Conservation (phyloP, 768 basidiomycete species). For the Suillus decipiens region DNA sequence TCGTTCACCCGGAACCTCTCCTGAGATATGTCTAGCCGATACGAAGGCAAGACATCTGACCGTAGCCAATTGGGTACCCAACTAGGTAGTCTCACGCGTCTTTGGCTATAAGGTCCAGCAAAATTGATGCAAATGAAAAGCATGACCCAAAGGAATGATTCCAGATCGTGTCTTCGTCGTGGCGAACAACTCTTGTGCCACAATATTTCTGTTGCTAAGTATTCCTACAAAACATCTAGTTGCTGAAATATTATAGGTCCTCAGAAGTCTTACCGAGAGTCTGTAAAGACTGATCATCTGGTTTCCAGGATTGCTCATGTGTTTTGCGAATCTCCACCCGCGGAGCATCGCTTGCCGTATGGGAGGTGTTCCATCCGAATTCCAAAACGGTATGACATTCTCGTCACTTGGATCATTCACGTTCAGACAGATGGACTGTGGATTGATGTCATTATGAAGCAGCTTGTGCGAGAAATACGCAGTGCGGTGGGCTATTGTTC, state of each 20-base stretch:
- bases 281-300: background rate
- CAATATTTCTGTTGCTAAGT: background rate
- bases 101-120: background rate
- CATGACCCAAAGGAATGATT: constrained; percentile 3
- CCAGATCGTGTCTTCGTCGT: background rate
- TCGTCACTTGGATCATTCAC: background rate
- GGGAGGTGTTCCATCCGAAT: background rate
- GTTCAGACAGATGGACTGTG: background rate
- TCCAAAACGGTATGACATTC: constrained; percentile 1
- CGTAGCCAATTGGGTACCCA: background rate
- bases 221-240: constrained; percentile 5
- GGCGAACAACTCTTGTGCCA: constrained; percentile 1
- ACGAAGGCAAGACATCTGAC: background rate
- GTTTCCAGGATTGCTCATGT: background rate
- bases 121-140: constrained; percentile 2
- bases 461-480: constrained; percentile 1
- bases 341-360: background rate
- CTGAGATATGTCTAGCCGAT: background rate
- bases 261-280: background rate
- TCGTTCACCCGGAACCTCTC: background rate
- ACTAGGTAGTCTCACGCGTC: background rate
- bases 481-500: background rate
- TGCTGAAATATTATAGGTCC: background rate
- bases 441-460: constrained; percentile 1
- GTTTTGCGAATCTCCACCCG: constrained; percentile 1